Base-by-base conservation (phyloP, 192 early-diverging fungal genomes). In the Pilobolus umbonatus region DNA sequence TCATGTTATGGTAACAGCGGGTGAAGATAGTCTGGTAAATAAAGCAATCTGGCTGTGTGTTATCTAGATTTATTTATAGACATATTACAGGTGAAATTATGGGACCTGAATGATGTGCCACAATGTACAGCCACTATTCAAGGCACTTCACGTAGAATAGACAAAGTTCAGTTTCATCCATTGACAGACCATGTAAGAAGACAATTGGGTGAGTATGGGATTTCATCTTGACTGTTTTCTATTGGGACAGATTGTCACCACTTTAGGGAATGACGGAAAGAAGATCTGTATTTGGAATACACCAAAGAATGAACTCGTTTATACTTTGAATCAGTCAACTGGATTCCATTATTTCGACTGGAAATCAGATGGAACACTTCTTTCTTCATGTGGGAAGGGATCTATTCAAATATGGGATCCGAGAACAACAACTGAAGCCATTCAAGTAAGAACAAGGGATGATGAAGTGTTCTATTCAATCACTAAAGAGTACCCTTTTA, bases 381-480 rank as follows among this genome's bases (percentile, higher is more conserved):
- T 88, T 6, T 82, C 67, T 17, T 68, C 75, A 5, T 73, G 79
- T 1, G 67, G 69, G 35, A 81, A 83, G 44, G 87, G 84, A 40
- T 74, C 79, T 47, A 60, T 88, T 9, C 69, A 82, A 22, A 52
- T 90, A 0, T 88, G 78, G 69, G 86, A 90, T 72, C 75, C 78
- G 1, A 75, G 85, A 34, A 42, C 53, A 74, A 26, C 55, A 74
- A 2, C 49, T 47, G 0, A 49, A 54, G 0, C 4, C 7, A 40
- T 2, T 17, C 14, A 35, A 25, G 14, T 34, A 19, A 28, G 6
- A 31, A 54, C 9, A 11, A 25, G 14, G 55, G 9, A 30, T 17
- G 2, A 29, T 32, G 49, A 25, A 10, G 12, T 12, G 19, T 0
- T 57, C 14, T 12, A 8, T 36, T 4, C 21, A 9, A 19, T 43